These are phyloP conservation scores for Hansenula sp. DNA, from an alignment of 1,139 yeast species.

Conservation along the genomic window DNA sequence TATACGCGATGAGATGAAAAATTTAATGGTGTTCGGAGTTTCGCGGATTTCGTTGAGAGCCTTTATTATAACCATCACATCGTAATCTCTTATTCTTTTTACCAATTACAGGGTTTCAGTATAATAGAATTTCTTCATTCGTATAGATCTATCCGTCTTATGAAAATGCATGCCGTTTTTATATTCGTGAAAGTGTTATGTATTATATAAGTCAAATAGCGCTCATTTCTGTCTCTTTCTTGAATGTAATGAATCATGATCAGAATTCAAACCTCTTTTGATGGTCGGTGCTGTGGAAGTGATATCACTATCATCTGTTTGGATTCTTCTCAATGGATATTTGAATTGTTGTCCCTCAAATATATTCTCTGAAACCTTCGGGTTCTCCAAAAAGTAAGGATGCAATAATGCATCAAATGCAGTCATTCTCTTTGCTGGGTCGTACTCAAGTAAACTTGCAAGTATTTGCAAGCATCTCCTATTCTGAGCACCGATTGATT, in stretches of 20 bases:
- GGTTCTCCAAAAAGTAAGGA: conserved; percentile 67
- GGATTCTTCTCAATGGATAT: conserved; percentile 71
- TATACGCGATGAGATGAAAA: neutral
- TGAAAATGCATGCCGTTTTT: neutral
- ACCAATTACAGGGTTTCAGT: too few relatives aligned
- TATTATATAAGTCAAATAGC: neutral
- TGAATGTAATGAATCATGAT: conserved; percentile 15
- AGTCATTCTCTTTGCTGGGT: conserved; percentile 75
- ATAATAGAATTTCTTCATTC: too few relatives aligned
- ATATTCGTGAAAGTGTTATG: neutral
- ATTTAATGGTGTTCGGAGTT: too few relatives aligned
- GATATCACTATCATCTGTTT: conserved; percentile 75
- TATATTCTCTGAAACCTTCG: conserved; percentile 66
- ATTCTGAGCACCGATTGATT: conserved; percentile 71
- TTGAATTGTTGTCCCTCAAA: conserved; percentile 60
- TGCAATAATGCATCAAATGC: conserved; percentile 76
- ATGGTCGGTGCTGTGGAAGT: conserved; percentile 12
- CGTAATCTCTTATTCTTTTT: too few relatives aligned
- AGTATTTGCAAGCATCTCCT: conserved; percentile 65
- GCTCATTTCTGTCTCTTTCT: conserved; percentile 21
- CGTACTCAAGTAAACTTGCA: conserved; percentile 65
- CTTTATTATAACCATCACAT: too few relatives aligned
- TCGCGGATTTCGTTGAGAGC: too few relatives aligned
- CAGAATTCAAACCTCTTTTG: conserved; percentile 11
- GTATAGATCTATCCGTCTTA: too few relatives aligned